Conservation (phyloP, 78 protist genomes). For the Pelomyxa schiedti region DNA sequence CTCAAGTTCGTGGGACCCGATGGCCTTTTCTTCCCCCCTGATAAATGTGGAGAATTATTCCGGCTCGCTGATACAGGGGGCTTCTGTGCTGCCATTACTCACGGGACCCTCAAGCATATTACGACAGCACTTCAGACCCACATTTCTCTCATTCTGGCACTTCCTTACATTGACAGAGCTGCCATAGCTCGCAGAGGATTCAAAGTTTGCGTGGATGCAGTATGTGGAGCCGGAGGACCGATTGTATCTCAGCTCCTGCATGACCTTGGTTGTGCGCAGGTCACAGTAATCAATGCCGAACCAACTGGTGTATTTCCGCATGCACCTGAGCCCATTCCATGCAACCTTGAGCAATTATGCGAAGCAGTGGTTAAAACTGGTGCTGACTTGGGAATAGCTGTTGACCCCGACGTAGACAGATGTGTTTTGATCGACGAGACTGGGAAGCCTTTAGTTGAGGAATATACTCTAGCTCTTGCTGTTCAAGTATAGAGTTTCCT, state of each 20-base stretch:
- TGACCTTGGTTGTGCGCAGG: slow-evolving; percentile 21
- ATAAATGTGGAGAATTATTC: slow-evolving; percentile 20
- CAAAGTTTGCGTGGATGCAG: slow-evolving; percentile 39
- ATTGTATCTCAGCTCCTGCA: slow-evolving; percentile 13
- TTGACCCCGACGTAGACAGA: slow-evolving; percentile 61
- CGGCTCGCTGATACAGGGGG: slow-evolving; percentile 23
- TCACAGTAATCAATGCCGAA: slow-evolving; percentile 40
- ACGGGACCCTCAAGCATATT: background rate
- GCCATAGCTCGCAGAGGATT: slow-evolving; percentile 6
- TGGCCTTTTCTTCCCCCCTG: slow-evolving; percentile 49
- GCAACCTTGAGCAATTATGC: slow-evolving; percentile 40
- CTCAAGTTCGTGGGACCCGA: slow-evolving; percentile 50
- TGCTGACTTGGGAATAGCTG: slow-evolving; percentile 59
- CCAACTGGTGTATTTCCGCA: slow-evolving; percentile 58
- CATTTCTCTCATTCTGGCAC: slow-evolving; percentile 8
- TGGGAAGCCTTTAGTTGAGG: slow-evolving; percentile 55
- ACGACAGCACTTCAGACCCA: slow-evolving; percentile 22
- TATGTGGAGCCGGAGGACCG: slow-evolving; percentile 62
- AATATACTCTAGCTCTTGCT: slow-evolving; percentile 47
- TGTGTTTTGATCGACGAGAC: slow-evolving; percentile 53
- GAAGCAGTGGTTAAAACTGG: slow-evolving; percentile 6
- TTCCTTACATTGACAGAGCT: slow-evolving; percentile 26
- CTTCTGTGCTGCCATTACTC: background rate
- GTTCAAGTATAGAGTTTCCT: slow-evolving; percentile 21
- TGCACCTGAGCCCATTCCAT: slow-evolving; percentile 58